A percentile compares a stretch with the other conserved stretches of the same genome.
These are phyloP conservation scores for Ploettnerulaceae sp. DNA, from an alignment of 2,329 filamentous ascomycete genomes.

Conservation along the genomic window DNA sequence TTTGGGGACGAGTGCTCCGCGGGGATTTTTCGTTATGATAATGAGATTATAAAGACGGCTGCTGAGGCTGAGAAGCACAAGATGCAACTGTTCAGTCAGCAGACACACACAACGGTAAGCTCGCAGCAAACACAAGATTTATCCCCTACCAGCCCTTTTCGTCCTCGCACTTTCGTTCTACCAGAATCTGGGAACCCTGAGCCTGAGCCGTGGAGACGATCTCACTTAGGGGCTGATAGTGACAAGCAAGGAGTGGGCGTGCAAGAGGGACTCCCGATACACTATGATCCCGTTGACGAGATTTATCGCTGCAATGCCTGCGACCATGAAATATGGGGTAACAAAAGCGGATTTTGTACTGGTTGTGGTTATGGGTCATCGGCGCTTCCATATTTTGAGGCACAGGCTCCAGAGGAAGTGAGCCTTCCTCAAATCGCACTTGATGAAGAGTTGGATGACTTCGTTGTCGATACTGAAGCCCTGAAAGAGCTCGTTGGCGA, in stretches of 20 bases:
- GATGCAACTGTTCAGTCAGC: slow-evolving; percentile 5
- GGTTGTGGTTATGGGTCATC: slow-evolving; percentile 8
- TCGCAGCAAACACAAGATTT: not conserved
- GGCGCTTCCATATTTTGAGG: slow-evolving; percentile 20
- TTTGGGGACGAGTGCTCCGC: slow-evolving; percentile 68
- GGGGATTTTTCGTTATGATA: slow-evolving; percentile 59
- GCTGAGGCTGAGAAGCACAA: not conserved
- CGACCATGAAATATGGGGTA: slow-evolving; percentile 25
- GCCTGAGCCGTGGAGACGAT: too few species aligned
- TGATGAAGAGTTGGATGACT: slow-evolving; percentile 14
- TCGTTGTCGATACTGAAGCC: not conserved
- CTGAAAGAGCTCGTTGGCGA: slow-evolving; percentile 12
- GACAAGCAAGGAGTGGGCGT: not conserved
- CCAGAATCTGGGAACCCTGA: too few species aligned
- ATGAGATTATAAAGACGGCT: slow-evolving; percentile 45
- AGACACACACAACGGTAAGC: slow-evolving; percentile 16
- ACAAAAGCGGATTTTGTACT: slow-evolving; percentile 19
- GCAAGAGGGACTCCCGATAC: not conserved
- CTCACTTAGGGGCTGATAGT: not conserved
- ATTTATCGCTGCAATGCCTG: slow-evolving; percentile 25
- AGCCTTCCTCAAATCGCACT: slow-evolving; percentile 8
- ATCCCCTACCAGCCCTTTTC: not conserved
- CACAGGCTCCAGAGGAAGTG: slow-evolving; percentile 1
- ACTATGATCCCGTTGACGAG: slow-evolving; percentile 18
- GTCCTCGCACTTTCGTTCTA: too few species aligned